Conservation (phyloP, 2,329 filamentous ascomycete species). For the Elsinoe fawcettii region DNA sequence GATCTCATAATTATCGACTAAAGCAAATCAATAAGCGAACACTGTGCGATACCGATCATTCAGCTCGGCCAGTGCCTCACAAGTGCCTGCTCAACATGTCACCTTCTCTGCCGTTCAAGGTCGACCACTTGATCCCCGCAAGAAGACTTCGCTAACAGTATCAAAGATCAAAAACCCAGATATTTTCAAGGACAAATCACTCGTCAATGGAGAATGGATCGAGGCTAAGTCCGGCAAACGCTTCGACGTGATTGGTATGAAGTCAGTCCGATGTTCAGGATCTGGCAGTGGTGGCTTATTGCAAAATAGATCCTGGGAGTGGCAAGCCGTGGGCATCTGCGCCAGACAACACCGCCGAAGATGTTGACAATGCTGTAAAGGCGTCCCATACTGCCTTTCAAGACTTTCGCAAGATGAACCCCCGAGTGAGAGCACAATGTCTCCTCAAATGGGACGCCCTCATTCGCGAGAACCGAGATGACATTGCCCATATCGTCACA, state of each 20-base stretch:
- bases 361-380: constrained; percentile 54
- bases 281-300: too few species aligned
- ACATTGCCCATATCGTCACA: constrained; percentile 53
- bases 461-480: constrained; percentile 54
- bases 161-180: constrained; percentile 45
- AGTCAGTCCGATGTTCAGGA: neutral
- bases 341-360: constrained; percentile 45
- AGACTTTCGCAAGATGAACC: constrained; percentile 52
- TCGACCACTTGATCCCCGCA: constrained; percentile 19
- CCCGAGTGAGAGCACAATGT: constrained; percentile 53
- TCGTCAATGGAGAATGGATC: constrained; percentile 49
- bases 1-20: too few species aligned
- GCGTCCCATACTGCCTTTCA: constrained; percentile 55
- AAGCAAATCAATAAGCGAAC: too few species aligned
- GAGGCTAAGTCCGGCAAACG: constrained; percentile 50
- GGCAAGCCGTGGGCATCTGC: constrained; percentile 43
- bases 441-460: constrained; percentile 58
- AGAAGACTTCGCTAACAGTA: constrained; percentile 6
- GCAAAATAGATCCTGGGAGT: constrained; percentile 42
- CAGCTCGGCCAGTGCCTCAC: too few species aligned
- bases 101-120: constrained; percentile 38
- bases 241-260: constrained; percentile 48
- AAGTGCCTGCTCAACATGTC: constrained; percentile 22
- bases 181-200: constrained; percentile 48
- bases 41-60: too few species aligned